Percentiles rank a stretch among this genome's conserved stretches.
phyloP scores from a whole-genome alignment of 306 rosid species.

The Vigna mungo region DNA sequence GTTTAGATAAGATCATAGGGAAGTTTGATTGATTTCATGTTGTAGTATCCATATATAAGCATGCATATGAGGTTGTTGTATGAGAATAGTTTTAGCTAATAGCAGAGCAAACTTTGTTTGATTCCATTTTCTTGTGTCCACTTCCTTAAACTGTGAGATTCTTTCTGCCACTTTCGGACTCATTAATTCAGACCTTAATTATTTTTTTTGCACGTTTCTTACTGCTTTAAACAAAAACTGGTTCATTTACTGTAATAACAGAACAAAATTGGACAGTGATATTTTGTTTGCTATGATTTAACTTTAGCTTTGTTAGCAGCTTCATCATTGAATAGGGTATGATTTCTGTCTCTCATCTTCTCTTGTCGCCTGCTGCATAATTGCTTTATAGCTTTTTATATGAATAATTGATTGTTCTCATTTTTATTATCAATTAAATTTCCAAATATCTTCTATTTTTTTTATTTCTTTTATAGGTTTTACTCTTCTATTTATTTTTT shows the following conservation, averaged over 20 bases:
- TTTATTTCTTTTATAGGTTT: too few relatives aligned
- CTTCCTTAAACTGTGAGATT: background rate
- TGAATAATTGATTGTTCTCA: too few relatives aligned
- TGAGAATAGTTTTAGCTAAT: background rate
- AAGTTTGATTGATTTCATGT: background rate
- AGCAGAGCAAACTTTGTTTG: background rate
- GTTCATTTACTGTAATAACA: background rate
- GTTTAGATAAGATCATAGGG: background rate
- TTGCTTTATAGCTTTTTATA: too few relatives aligned
- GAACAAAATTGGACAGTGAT: background rate
- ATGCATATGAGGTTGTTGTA: background rate
- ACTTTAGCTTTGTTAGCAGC: constrained; percentile 1
- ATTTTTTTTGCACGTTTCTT: too few relatives aligned
- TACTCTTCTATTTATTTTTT: too few relatives aligned
- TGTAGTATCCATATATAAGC: background rate
- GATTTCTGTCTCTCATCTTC: background rate
- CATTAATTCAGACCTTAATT: background rate
- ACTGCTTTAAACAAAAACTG: background rate
- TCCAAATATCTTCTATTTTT: too few relatives aligned
- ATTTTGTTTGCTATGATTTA: background rate
- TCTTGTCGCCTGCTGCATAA: background rate
- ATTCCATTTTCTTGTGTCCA: background rate
- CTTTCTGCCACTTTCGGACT: background rate
- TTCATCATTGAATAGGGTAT: background rate
- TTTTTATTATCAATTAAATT: too few relatives aligned